phyloP scores from a whole-genome alignment of 2,329 filamentous ascomycete genomes.

The Penicillium sp. region DNA sequence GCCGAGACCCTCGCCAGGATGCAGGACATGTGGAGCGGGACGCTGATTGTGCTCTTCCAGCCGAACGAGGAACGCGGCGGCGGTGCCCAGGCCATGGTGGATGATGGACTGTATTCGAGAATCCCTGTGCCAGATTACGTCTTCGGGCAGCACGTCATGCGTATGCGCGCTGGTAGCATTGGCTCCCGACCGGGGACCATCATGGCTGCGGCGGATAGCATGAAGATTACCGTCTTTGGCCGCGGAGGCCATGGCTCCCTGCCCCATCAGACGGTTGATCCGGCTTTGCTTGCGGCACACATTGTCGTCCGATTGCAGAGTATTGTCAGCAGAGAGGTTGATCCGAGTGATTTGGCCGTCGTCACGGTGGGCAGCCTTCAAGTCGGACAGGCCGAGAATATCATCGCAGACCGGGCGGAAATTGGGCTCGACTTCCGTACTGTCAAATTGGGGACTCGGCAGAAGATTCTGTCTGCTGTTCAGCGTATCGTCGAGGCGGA shows the following conservation, averaged over 20 bases:
- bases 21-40: conserved; percentile 60
- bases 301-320: conserved; percentile 61
- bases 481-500: conserved; percentile 60
- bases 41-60: conserved; percentile 66
- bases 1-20: conserved; percentile 52
- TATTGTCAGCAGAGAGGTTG: conserved; percentile 59
- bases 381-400: conserved; percentile 61
- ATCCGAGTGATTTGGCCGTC: conserved; percentile 56
- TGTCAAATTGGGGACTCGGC: conserved; percentile 48
- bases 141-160: conserved; percentile 60
- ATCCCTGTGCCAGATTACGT: conserved; percentile 58
- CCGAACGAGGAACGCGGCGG: conserved; percentile 65
- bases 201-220: conserved; percentile 48
- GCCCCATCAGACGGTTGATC: conserved; percentile 60
- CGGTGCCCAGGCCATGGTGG: conserved; percentile 65
- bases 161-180: conserved; percentile 44
- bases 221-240: conserved; percentile 59
- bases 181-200: conserved; percentile 41
- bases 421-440: conserved; percentile 59
- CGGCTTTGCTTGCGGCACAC: conserved; percentile 58
- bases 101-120: conserved; percentile 57
- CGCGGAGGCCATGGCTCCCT: conserved; percentile 60
- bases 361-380: conserved; percentile 62
- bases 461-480: conserved; percentile 51
- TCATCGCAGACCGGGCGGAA: conserved; percentile 58